Evolutionary conservation across 805 yeast species (phyloP).

Genomic region (Wickerhamiella kazuoi): DNA sequence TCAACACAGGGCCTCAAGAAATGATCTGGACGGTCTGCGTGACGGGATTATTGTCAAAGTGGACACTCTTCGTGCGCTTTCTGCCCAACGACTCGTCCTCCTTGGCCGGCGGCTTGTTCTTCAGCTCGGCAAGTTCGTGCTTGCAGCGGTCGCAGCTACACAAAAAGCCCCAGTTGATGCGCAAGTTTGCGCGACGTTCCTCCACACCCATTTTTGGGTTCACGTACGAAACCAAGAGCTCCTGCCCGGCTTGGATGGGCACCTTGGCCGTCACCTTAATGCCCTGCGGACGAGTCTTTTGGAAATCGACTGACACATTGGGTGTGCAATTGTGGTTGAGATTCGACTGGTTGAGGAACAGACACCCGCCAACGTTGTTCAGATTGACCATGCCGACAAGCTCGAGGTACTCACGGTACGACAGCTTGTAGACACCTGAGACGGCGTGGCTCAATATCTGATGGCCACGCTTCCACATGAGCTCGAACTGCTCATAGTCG

Average conservation of each 20-base stretch:
- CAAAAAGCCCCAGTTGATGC: constrained; percentile 65
- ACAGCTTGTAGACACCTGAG: constrained; percentile 16
- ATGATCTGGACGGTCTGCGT: constrained; percentile 2
- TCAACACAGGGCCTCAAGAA: background rate
- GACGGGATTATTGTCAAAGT: constrained; percentile 12
- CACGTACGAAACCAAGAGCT: constrained; percentile 51
- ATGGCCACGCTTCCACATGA: constrained; percentile 43
- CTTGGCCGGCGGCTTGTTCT: background rate
- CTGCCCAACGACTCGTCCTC: constrained; percentile 7
- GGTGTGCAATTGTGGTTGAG: constrained; percentile 66
- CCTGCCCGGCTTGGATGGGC: constrained; percentile 45
- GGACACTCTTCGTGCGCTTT: constrained; percentile 13
- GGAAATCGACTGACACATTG: constrained; percentile 35
- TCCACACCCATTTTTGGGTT: constrained; percentile 44
- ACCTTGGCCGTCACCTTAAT: constrained; percentile 42
- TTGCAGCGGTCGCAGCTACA: constrained; percentile 55
- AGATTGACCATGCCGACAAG: constrained; percentile 59
- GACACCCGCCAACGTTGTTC: constrained; percentile 48
- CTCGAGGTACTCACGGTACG: constrained; percentile 38
- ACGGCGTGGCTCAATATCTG: constrained; percentile 34
- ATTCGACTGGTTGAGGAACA: constrained; percentile 48
- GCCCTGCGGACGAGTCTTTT: constrained; percentile 32
- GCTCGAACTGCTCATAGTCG: constrained; percentile 20
- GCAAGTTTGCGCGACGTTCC: constrained; percentile 44
- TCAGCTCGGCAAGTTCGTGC: constrained; percentile 14